phyloP scores from a whole-genome alignment of 2,329 filamentous ascomycete species.

The Sporothrix mexicana region DNA sequence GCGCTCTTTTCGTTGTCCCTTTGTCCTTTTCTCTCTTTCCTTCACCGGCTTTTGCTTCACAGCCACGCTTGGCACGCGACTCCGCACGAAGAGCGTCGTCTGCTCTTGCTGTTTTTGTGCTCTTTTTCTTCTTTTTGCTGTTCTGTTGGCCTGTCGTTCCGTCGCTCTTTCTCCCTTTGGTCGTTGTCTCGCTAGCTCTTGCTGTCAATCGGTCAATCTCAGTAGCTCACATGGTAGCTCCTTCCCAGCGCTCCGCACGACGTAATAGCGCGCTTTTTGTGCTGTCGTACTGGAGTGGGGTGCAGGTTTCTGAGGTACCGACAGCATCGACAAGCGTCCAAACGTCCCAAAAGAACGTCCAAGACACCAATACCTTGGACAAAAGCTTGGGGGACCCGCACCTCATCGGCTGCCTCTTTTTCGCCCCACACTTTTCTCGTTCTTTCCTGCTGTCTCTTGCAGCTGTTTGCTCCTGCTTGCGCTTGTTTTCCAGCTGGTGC shows the following conservation, averaged over 20 bases:
- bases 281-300: background rate
- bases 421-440: constrained; percentile 10
- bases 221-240: background rate
- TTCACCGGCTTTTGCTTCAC: constrained; percentile 22
- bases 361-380: background rate
- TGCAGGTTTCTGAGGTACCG: too few relatives aligned
- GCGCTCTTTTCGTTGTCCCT: background rate
- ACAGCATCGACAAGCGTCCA: too few relatives aligned
- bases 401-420: constrained; percentile 24
- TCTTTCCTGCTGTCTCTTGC: background rate
- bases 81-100: background rate
- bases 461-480: background rate
- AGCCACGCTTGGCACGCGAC: constrained; percentile 38
- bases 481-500: constrained; percentile 13
- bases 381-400: constrained; percentile 17
- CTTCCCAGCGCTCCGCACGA: constrained; percentile 7
- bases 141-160: background rate
- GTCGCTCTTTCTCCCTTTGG: background rate
- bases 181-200: background rate
- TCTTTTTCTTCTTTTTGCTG: background rate
- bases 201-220: background rate
- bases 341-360: too few relatives aligned
- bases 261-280: constrained; percentile 24
- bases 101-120: background rate
- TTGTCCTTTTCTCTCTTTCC: background rate